phyloP scores from a whole-genome alignment of 352 stramenopile species.

The Globisporangium emineosum region DNA sequence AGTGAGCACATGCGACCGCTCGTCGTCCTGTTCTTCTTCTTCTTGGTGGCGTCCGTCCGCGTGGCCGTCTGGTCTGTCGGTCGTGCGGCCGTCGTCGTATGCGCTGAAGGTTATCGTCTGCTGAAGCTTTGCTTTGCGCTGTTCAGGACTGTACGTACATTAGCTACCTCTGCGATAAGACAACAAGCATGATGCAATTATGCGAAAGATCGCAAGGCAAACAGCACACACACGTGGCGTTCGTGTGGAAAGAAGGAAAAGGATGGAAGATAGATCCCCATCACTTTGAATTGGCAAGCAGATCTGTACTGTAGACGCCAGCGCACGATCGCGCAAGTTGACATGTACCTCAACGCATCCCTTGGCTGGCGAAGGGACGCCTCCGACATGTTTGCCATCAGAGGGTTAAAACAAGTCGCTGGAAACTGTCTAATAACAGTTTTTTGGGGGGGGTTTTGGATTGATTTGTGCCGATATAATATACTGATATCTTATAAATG shows the following conservation, averaged over 20 bases:
- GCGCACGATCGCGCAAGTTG: neutral
- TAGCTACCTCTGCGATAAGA: neutral
- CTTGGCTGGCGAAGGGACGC: conserved; percentile 5
- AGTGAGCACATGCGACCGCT: neutral
- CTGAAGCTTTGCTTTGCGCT: neutral
- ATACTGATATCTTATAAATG: too few relatives aligned
- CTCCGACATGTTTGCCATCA: neutral
- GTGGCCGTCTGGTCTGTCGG: neutral
- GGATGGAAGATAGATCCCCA: conserved; percentile 6
- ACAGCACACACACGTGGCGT: neutral
- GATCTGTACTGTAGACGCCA: conserved; percentile 10
- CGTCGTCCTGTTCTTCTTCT: neutral
- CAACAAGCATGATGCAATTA: neutral
- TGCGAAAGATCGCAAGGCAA: neutral
- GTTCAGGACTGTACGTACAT: neutral
- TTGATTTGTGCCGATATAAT: too few relatives aligned
- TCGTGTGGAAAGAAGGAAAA: neutral
- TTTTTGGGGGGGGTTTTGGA: neutral
- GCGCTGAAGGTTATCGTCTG: too few relatives aligned
- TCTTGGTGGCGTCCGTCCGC: neutral
- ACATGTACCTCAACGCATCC: neutral
- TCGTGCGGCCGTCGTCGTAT: conserved; percentile 1
- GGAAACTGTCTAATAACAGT: neutral
- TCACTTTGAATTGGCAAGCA: neutral
- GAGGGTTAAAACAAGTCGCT: neutral